These are phyloP conservation scores for Willaertia magna DNA, from an alignment of 208 protist species.

Conservation along the genomic window DNA sequence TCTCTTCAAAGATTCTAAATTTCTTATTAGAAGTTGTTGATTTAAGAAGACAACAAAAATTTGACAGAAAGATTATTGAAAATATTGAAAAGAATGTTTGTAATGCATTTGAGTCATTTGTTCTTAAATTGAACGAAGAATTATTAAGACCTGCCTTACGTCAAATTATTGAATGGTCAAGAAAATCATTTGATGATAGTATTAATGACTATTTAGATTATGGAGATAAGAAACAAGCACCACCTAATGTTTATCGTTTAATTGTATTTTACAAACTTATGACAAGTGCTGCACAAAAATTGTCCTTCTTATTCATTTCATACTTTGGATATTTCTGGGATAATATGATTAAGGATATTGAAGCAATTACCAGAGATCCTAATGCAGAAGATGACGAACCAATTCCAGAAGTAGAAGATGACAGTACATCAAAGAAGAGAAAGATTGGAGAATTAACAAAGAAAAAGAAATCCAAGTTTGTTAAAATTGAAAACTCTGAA, in stretches of 20 bases:
- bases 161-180: neutral
- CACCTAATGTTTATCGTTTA: neutral
- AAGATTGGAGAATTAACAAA: neutral
- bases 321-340: neutral
- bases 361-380: neutral
- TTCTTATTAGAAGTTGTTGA: neutral
- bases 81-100: neutral
- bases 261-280: neutral
- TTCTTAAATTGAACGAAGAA: neutral
- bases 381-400: neutral
- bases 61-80: neutral
- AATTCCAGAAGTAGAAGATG: neutral
- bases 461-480: neutral
- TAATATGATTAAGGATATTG: neutral
- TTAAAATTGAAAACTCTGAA: neutral
- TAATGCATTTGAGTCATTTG: neutral
- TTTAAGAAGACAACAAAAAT: neutral
- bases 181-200: neutral
- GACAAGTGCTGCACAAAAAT: neutral
- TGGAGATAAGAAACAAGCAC: neutral
- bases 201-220: neutral
- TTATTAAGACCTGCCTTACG: neutral
- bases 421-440: neutral
- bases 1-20: neutral
- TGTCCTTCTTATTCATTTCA: neutral